Conservation (phyloP, 129 eudicot species). For the Solidago caesia region DNA sequence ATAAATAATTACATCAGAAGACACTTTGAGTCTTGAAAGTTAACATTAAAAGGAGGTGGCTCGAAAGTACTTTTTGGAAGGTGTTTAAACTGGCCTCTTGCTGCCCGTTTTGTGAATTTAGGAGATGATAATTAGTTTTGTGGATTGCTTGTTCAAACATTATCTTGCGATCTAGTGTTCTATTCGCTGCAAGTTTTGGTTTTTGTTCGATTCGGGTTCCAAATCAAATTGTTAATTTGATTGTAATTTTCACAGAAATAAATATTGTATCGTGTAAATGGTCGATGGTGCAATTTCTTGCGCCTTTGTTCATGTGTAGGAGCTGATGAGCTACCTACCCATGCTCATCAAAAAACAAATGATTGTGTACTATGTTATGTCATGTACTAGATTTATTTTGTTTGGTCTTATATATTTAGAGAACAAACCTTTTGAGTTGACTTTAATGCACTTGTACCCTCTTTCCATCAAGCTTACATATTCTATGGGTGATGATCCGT, state of each 20-base stretch:
- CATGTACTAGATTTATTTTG: neutral
- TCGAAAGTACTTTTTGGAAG: neutral
- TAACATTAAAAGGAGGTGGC: neutral
- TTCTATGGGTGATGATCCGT: no score
- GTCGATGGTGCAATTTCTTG: no score
- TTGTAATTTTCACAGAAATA: neutral
- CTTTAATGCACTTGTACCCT: neutral
- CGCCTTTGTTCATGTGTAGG: no score
- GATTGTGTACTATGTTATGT: neutral
- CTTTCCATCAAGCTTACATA: no score
- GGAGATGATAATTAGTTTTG: conserved; percentile 22
- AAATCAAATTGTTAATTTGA: conserved; percentile 9
- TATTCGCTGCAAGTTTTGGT: conserved; percentile 1
- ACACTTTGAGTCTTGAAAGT: neutral
- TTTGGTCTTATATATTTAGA: neutral
- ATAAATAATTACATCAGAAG: conserved; percentile 17
- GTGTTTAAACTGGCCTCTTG: conserved; percentile 7
- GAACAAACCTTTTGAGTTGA: neutral
- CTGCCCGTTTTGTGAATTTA: conserved; percentile 24
- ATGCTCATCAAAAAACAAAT: neutral
- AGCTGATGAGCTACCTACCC: neutral
- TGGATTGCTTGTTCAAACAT: conserved; percentile 6
- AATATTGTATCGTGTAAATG: neutral
- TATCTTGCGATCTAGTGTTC: conserved; percentile 5
- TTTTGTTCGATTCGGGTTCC: neutral